phyloP scores from a whole-genome alignment of 495 filamentous ascomycete species.

The Tuber indicum region DNA sequence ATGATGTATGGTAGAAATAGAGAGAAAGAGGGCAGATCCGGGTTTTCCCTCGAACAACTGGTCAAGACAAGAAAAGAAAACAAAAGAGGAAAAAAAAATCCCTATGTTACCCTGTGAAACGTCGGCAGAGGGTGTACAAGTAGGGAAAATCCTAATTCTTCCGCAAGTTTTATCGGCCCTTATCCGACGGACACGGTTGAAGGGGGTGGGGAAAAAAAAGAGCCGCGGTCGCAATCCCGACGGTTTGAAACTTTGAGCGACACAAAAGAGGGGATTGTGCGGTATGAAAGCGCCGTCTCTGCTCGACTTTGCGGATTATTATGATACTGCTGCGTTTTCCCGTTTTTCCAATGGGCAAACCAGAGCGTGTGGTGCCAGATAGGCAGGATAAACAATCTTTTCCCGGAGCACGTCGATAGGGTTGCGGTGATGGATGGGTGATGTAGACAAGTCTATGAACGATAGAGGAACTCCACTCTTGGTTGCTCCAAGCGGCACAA shows the following conservation, averaged over 20 bases:
- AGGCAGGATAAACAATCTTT: constrained; percentile 31
- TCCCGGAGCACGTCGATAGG: background rate
- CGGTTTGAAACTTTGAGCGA: constrained; percentile 20
- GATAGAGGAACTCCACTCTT: constrained; percentile 13
- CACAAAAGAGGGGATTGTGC: constrained; percentile 11
- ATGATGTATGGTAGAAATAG: constrained; percentile 10
- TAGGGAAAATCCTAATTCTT: constrained; percentile 24
- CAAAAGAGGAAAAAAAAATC: background rate
- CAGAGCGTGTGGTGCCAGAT: constrained; percentile 18
- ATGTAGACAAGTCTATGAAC: constrained; percentile 25
- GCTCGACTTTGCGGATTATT: constrained; percentile 20
- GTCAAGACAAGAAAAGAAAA: constrained; percentile 15
- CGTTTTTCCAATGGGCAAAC: constrained; percentile 4
- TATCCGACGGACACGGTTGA: constrained; percentile 29
- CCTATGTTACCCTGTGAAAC: constrained; percentile 27
- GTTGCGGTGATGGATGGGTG: constrained; percentile 16
- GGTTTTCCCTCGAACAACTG: constrained; percentile 21
- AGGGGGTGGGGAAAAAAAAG: constrained; percentile 29
- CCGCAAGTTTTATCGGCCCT: constrained; percentile 32
- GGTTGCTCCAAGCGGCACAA: constrained; percentile 17
- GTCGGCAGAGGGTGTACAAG: constrained; percentile 4
- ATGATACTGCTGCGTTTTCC: constrained; percentile 27
- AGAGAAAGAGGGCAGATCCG: constrained; percentile 31
- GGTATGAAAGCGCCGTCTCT: constrained; percentile 31
- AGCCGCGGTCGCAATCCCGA: constrained; percentile 36